These are phyloP conservation scores for Cercis canadensis DNA, from an alignment of 306 rosid genomes.

Conservation along the genomic window DNA sequence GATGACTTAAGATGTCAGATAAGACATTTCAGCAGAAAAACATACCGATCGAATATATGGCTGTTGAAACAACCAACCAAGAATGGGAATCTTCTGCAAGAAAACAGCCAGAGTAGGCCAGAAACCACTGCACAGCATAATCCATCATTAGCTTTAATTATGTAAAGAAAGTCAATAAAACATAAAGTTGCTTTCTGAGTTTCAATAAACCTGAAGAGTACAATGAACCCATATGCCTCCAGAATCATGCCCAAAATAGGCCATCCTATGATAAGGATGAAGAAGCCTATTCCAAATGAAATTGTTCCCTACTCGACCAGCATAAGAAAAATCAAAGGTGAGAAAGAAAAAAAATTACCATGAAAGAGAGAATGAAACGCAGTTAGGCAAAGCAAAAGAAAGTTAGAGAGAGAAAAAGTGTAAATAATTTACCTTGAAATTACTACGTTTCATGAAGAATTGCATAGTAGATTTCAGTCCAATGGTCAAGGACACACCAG, in stretches of 20 bases:
- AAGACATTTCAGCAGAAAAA: slow-evolving; percentile 29
- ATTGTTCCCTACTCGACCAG: slow-evolving; percentile 73
- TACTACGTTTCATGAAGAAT: slow-evolving; percentile 92
- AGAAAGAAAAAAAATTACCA: slow-evolving; percentile 8
- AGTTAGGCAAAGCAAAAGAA: no score
- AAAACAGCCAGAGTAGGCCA: slow-evolving; percentile 99
- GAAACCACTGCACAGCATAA: slow-evolving; percentile 80
- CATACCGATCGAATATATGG: slow-evolving; percentile 88
- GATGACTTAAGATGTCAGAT: slow-evolving; percentile 2
- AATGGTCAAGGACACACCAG: slow-evolving; percentile 93
- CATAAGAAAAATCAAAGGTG: slow-evolving; percentile 18
- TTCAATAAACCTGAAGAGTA: slow-evolving; percentile 80
- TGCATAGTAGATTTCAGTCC: slow-evolving; percentile 93
- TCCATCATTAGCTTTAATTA: slow-evolving; percentile 45
- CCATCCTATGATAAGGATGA: slow-evolving; percentile 90
- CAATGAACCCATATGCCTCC: slow-evolving; percentile 90
- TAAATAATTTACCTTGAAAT: slow-evolving; percentile 68
- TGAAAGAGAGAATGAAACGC: slow-evolving; percentile 10
- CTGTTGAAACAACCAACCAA: slow-evolving; percentile 93
- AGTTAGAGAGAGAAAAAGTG: slow-evolving; percentile 27
- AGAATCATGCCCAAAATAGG: slow-evolving; percentile 93
- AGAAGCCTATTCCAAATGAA: slow-evolving; percentile 92
- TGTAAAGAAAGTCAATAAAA: slow-evolving; percentile 24
- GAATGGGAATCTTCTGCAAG: slow-evolving; percentile 89
- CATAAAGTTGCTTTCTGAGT: slow-evolving; percentile 15